phyloP scores from a whole-genome alignment of 2,329 filamentous ascomycete genomes.

The Alternaria brassicae region DNA sequence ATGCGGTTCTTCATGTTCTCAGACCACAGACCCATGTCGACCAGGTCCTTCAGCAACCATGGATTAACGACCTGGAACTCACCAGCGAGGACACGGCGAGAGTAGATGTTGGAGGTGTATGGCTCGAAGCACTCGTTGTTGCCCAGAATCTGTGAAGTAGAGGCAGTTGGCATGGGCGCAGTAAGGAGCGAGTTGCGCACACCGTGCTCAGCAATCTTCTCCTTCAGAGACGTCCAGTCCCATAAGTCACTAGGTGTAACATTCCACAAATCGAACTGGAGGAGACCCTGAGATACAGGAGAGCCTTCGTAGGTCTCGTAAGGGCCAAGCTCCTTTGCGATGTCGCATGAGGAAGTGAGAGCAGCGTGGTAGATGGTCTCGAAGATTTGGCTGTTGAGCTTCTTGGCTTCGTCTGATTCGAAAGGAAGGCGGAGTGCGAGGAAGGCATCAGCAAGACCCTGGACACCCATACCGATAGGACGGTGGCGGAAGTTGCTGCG shows the following conservation, averaged over 20 bases:
- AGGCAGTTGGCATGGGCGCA: slow-evolving; percentile 97
- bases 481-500: slow-evolving; percentile 98
- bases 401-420: slow-evolving; percentile 90
- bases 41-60: slow-evolving; percentile 96
- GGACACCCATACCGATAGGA: slow-evolving; percentile 94
- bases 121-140: slow-evolving; percentile 99
- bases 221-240: slow-evolving; percentile 93
- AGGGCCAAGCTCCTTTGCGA: slow-evolving; percentile 81
- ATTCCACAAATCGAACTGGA: slow-evolving; percentile 99
- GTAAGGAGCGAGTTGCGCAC: slow-evolving; percentile 94
- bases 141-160: slow-evolving; percentile 95
- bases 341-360: slow-evolving; percentile 83
- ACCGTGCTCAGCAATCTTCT: slow-evolving; percentile 89
- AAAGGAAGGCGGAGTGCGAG: slow-evolving; percentile 95
- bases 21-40: slow-evolving; percentile 97
- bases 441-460: slow-evolving; percentile 98
- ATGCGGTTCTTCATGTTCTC: slow-evolving; percentile 99
- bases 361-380: slow-evolving; percentile 99
- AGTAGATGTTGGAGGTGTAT: slow-evolving; percentile 99
- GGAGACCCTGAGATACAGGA: slow-evolving; percentile 90
- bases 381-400: slow-evolving; percentile 98
- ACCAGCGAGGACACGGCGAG: slow-evolving; percentile 93
- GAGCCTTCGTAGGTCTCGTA: slow-evolving; percentile 94
- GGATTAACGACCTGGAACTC: slow-evolving; percentile 99
- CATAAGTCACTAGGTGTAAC: slow-evolving; percentile 92